phyloP scores from a whole-genome alignment of 2,329 filamentous ascomycete species.

The Trichoderma atrobrunneum region DNA sequence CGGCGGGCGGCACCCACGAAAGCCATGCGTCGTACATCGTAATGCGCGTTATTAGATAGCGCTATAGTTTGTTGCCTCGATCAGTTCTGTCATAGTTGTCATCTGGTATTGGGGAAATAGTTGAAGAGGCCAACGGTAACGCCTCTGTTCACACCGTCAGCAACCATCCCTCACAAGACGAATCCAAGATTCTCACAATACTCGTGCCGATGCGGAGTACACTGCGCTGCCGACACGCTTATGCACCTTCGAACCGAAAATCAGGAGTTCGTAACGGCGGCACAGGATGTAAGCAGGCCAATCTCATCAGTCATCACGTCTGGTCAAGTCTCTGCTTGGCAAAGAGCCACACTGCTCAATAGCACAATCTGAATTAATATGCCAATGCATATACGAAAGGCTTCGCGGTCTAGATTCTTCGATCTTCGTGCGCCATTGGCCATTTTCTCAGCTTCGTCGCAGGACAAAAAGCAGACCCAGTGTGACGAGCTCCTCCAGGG shows the following conservation, averaged over 20 bases:
- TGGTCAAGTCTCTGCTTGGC: background rate
- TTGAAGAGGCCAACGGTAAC: background rate
- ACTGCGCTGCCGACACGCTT: background rate
- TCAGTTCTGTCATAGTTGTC: background rate
- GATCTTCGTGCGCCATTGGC: background rate
- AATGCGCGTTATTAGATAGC: background rate
- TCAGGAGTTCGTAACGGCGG: background rate
- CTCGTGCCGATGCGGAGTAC: background rate
- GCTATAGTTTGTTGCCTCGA: background rate
- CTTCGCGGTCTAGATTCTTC: slow-evolving; percentile 5
- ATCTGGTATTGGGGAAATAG: background rate
- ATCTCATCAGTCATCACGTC: background rate
- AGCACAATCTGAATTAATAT: background rate
- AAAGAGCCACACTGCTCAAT: background rate
- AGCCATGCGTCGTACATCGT: background rate
- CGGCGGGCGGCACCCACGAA: background rate
- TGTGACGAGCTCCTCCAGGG: background rate
- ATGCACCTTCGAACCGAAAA: background rate
- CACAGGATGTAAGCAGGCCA: background rate
- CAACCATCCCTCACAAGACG: background rate
- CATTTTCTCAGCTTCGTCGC: background rate
- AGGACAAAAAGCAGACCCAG: background rate
- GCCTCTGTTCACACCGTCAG: background rate
- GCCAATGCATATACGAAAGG: background rate
- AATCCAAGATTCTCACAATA: background rate